phyloP scores from a whole-genome alignment of 805 yeast species.

The Candida silvicultrix region DNA sequence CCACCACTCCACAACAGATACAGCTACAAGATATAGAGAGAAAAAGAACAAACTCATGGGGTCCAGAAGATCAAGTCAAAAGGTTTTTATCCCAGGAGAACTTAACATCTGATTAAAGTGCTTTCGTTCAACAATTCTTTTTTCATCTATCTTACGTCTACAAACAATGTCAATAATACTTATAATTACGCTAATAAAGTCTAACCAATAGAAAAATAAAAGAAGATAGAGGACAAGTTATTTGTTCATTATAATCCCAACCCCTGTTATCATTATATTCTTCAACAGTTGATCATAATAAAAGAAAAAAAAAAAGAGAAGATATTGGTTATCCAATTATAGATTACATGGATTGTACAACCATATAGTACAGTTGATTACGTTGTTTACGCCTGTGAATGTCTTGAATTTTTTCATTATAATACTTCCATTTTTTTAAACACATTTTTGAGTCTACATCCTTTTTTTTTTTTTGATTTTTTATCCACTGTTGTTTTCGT shows the following conservation, averaged over 20 bases:
- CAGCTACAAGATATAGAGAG: conserved; percentile 19
- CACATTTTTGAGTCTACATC: background rate
- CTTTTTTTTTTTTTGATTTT: background rate
- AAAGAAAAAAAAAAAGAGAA: background rate
- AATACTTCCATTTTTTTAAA: background rate
- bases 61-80: background rate
- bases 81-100: background rate
- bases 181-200: background rate
- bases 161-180: too few relatives aligned
- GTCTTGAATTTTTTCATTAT: background rate
- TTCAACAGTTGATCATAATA: background rate
- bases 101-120: background rate
- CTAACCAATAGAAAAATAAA: too few relatives aligned
- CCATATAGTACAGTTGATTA: background rate
- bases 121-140: too few relatives aligned
- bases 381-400: background rate
- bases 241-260: background rate
- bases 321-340: background rate
- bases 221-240: background rate
- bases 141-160: too few relatives aligned
- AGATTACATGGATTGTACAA: too few relatives aligned
- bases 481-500: background rate
- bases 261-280: background rate
- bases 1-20: conserved; percentile 20
- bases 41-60: conserved; percentile 1